Base-by-base conservation (phyloP, 1,284 basidiomycete genomes). In the Leccinum cinnamomeum region DNA sequence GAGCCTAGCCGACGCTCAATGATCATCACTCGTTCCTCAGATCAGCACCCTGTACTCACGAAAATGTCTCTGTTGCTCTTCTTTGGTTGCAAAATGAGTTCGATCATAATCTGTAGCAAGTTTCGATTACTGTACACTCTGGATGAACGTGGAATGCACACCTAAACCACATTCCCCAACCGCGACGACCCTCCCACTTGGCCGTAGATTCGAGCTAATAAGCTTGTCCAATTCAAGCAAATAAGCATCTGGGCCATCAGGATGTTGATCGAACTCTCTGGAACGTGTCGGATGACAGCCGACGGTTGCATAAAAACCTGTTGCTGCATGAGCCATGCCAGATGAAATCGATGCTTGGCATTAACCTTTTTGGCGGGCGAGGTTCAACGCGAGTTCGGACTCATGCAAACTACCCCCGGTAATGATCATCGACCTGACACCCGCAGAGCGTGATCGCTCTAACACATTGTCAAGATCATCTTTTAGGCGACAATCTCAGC, bases 201-300 rank as follows among this genome's bases (percentile, higher is more conserved):
- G 84, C 6, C 78, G 78, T 14, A 86, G 72, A 75, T 90, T 82
- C n/a, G 74, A 68, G 16, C 72, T 73, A 25, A 94, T 83, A 2
- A 92, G 69, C 12, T 78, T 71, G 63, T 87, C 85, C 20, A 94
- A 76, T 11, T 81, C 84, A 12, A 77, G 65, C 7, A 95, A 75
- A 70, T 95, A 96, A 3, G 79, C 87, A 1, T 83, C 82, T 2
- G 85, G 82, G 0, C 91, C 89, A 7, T 78, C 82, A 1, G 77
- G 76, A 71, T 84, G 82, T 56, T 80, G 75, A 41, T 91, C 88
- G 66, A 95, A 91, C 72, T 95, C 90, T 5, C 71, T 76, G 0
- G 90, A 87, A n/a, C 91, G 88, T 7, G 93, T 95, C 0, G 94
- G 94, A 76, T 97, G 94, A 67, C 91, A 91, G 18, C 94, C 94